phyloP scores from a whole-genome alignment of 129 eudicot genomes.

The Kitagawia praeruptora region DNA sequence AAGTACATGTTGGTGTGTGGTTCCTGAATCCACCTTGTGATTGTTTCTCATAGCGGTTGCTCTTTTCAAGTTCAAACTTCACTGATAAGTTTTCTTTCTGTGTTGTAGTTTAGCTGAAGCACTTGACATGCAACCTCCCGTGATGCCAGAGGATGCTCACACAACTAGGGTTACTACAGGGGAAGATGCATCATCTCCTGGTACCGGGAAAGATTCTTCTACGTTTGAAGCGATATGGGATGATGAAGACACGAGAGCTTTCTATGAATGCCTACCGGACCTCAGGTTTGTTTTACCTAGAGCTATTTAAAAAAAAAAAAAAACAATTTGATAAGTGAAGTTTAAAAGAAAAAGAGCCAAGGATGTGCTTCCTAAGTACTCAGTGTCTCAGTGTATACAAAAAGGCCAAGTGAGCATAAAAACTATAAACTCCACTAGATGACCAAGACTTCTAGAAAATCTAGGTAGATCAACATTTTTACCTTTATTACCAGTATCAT shows the following conservation, averaged over 20 bases:
- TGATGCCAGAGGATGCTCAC: slow-evolving; percentile 96
- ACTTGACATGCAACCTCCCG: slow-evolving; percentile 93
- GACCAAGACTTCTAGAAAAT: background rate
- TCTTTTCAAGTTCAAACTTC: background rate
- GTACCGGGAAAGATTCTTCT: slow-evolving; percentile 68
- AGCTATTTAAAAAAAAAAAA: background rate
- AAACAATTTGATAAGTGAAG: background rate
- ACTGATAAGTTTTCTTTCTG: slow-evolving; percentile 2
- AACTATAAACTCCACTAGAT: background rate
- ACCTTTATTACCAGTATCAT: background rate
- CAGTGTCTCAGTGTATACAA: background rate
- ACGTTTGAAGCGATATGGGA: slow-evolving; percentile 86
- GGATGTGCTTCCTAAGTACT: background rate
- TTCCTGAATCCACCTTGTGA: background rate
- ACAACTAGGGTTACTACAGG: slow-evolving; percentile 81
- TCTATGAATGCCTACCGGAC: slow-evolving; percentile 87
- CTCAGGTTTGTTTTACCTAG: slow-evolving; percentile 52
- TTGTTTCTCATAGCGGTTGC: background rate
- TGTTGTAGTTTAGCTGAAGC: slow-evolving; percentile 85
- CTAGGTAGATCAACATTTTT: background rate
- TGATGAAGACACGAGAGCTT: slow-evolving; percentile 91
- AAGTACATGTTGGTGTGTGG: background rate
- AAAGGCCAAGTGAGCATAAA: background rate
- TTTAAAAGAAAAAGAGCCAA: background rate
- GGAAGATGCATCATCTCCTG: slow-evolving; percentile 64